Conservation (phyloP, 345 rosid genomes). For the Psidium friedrichsthalianum region DNA sequence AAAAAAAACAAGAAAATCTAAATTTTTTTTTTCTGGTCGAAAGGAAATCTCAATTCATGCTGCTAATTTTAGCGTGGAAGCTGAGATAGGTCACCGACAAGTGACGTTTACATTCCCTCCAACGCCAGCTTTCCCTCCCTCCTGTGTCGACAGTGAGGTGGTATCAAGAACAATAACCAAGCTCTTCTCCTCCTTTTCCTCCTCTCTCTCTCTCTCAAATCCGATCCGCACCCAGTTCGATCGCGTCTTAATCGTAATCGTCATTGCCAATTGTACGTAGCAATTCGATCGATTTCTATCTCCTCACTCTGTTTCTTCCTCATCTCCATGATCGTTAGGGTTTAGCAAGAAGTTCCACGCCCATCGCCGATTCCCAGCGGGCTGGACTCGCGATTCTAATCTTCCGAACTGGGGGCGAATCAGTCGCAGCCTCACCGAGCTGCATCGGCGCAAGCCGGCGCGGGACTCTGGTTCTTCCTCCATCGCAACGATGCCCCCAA, state of each 20-base stretch:
- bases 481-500: conserved; percentile 59
- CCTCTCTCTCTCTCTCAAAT: neutral
- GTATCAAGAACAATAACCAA: neutral
- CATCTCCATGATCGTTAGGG: neutral
- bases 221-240: neutral
- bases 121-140: neutral
- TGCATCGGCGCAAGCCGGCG: conserved; percentile 33
- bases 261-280: neutral
- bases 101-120: neutral
- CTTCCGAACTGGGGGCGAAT: conserved; percentile 86
- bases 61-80: too few species aligned
- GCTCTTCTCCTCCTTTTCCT: neutral
- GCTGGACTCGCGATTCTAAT: conserved; percentile 3
- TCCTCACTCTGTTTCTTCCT: too few species aligned
- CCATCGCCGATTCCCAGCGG: neutral
- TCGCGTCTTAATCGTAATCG: neutral
- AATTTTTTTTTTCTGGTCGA: too few species aligned
- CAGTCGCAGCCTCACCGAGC: conserved; percentile 79
- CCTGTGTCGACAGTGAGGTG: neutral
- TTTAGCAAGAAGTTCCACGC: neutral
- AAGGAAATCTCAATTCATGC: too few species aligned
- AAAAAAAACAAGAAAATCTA: too few species aligned
- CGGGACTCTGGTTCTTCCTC: conserved; percentile 58
- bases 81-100: neutral
- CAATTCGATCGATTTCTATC: too few species aligned